These are phyloP conservation scores for Sodiomyces alkalinus DNA, from an alignment of 2,329 filamentous ascomycete species.

Conservation along the genomic window DNA sequence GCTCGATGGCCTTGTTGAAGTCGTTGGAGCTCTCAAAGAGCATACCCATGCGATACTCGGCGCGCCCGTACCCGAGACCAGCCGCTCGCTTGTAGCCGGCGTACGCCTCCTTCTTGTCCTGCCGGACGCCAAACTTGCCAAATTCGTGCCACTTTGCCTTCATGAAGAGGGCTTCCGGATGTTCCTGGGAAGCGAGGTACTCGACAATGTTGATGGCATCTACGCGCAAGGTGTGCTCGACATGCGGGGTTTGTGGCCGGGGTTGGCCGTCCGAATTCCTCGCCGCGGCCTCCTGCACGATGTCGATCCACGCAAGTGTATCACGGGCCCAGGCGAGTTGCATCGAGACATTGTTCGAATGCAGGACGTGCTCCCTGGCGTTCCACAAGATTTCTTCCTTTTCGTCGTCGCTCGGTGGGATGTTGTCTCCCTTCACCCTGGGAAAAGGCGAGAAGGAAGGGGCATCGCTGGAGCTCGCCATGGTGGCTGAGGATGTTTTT, in stretches of 20 bases:
- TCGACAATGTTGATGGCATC: slow-evolving; percentile 87
- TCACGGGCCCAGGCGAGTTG: slow-evolving; percentile 96
- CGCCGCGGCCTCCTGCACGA: slow-evolving; percentile 60
- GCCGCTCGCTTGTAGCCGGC: slow-evolving; percentile 73
- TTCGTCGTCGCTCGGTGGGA: slow-evolving; percentile 87
- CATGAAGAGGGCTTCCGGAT: slow-evolving; percentile 90
- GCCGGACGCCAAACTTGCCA: slow-evolving; percentile 79
- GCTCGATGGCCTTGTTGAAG: slow-evolving; percentile 73
- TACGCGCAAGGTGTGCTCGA: slow-evolving; percentile 74
- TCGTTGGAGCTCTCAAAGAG: slow-evolving; percentile 94
- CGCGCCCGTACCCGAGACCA: slow-evolving; percentile 70
- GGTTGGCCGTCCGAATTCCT: slow-evolving; percentile 39
- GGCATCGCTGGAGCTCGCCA: slow-evolving; percentile 33
- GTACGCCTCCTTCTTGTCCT: slow-evolving; percentile 93
- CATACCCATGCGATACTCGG: slow-evolving; percentile 97
- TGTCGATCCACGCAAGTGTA: slow-evolving; percentile 76
- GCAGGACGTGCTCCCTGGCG: slow-evolving; percentile 68
- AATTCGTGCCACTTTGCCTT: slow-evolving; percentile 96
- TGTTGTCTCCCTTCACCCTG: slow-evolving; percentile 69
- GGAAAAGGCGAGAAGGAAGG: slow-evolving; percentile 90
- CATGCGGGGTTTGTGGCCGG: slow-evolving; percentile 58
- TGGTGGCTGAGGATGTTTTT: slow-evolving; percentile 16
- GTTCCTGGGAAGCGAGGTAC: slow-evolving; percentile 79
- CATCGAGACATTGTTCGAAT: slow-evolving; percentile 89
- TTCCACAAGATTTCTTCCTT: slow-evolving; percentile 82